These are phyloP conservation scores for Starmerella bacillaris DNA, from an alignment of 805 yeast genomes.

Conservation along the genomic window DNA sequence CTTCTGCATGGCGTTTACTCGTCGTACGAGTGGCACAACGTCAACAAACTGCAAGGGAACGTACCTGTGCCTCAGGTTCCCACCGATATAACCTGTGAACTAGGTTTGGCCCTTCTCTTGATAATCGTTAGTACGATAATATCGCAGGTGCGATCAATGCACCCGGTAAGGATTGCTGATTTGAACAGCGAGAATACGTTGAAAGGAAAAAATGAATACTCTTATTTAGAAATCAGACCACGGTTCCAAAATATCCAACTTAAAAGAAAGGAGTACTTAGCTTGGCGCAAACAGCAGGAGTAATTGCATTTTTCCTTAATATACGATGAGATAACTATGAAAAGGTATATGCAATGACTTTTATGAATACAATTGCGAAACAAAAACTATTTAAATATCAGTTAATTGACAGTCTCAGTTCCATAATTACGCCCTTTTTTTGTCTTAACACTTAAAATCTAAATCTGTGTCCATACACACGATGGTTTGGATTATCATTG, in stretches of 20 bases:
- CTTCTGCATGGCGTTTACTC: constrained; percentile 11
- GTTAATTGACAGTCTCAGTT: too few species aligned
- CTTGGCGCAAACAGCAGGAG: constrained; percentile 15
- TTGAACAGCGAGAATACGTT: constrained; percentile 33
- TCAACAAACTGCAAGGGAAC: constrained; percentile 4
- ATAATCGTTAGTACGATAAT: constrained; percentile 25
- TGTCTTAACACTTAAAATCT: too few species aligned
- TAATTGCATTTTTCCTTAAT: too few species aligned
- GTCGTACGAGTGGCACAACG: constrained; percentile 10
- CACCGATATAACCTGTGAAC: constrained; percentile 31
- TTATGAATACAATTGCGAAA: too few species aligned
- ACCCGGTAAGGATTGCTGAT: constrained; percentile 32
- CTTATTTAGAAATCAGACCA: constrained; percentile 32
- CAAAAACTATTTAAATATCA: too few species aligned
- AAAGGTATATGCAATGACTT: too few species aligned
- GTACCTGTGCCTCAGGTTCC: constrained; percentile 2
- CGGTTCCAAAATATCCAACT: constrained; percentile 33
- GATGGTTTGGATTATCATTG: too few species aligned
- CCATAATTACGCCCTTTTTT: too few species aligned
- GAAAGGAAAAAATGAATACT: constrained; percentile 32
- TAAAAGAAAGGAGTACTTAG: constrained; percentile 30
- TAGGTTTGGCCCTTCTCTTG: constrained; percentile 30
- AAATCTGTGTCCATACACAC: too few species aligned
- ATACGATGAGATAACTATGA: too few species aligned
- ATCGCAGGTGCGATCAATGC: constrained; percentile 23